A percentile compares a stretch with the other conserved stretches of the same genome.
Conservation (phyloP, 768 basidiomycete species). For the Agrocybe praecox region DNA sequence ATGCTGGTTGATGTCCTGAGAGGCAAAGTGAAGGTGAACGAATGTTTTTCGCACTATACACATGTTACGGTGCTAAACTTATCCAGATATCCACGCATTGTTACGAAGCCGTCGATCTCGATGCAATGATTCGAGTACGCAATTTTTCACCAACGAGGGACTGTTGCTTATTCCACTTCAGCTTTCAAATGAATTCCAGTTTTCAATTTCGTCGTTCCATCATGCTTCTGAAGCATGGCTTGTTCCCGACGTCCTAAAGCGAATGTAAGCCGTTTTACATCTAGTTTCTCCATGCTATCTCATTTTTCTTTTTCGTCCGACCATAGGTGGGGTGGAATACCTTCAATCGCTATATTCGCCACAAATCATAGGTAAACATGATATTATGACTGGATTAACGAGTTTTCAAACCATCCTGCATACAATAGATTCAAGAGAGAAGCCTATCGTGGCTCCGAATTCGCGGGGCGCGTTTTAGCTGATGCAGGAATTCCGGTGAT, state of each 20-base stretch:
- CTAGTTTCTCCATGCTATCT: background rate
- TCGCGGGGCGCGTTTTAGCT: constrained; percentile 74
- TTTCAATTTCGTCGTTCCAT: constrained; percentile 80
- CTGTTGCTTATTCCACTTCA: constrained; percentile 23
- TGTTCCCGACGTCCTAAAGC: constrained; percentile 81
- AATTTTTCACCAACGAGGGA: background rate
- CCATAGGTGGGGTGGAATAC: constrained; percentile 51
- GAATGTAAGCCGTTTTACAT: constrained; percentile 48
- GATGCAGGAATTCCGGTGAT: constrained; percentile 73
- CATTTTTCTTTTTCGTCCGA: background rate
- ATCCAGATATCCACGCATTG: constrained; percentile 65
- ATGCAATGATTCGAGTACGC: constrained; percentile 62
- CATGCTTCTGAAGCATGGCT: constrained; percentile 91
- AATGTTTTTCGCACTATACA: background rate
- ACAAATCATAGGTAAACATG: constrained; percentile 62
- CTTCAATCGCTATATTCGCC: constrained; percentile 80
- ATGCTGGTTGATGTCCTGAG: constrained; percentile 81
- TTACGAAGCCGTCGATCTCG: constrained; percentile 75
- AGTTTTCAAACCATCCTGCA: too few species aligned
- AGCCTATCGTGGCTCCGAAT: constrained; percentile 74
- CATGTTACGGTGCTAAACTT: constrained; percentile 3
- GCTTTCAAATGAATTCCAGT: constrained; percentile 91
- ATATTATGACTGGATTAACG: background rate
- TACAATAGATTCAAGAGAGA: constrained; percentile 51
- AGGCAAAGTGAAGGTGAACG: constrained; percentile 78